Conservation (phyloP, 2,329 filamentous ascomycete species). For the Phaeophleospora eucalypticola region DNA sequence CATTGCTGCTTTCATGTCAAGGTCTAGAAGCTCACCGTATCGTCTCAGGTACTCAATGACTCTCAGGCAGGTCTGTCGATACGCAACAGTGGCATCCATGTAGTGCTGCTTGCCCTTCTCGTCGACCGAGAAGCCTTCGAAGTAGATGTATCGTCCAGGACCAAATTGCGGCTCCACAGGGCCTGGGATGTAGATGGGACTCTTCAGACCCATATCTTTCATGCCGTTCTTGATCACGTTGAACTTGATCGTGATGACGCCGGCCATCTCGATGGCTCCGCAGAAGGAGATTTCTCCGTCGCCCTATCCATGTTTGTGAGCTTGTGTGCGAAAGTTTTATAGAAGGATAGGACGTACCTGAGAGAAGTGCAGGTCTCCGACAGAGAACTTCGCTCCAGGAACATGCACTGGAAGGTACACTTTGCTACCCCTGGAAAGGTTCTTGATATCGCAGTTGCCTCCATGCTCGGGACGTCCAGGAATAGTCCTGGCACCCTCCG, state of each 20-base stretch:
- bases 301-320: too few relatives aligned
- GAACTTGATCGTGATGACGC: slow-evolving; percentile 85
- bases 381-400: slow-evolving; percentile 79
- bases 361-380: slow-evolving; percentile 69
- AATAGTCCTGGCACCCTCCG: slow-evolving; percentile 79
- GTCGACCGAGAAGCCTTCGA: slow-evolving; percentile 88
- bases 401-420: slow-evolving; percentile 88
- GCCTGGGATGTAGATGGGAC: slow-evolving; percentile 78
- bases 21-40: not conserved
- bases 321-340: too few relatives aligned
- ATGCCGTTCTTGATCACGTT: slow-evolving; percentile 80
- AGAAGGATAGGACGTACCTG: too few relatives aligned
- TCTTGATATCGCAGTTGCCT: slow-evolving; percentile 90
- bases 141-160: slow-evolving; percentile 75
- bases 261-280: slow-evolving; percentile 85
- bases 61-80: slow-evolving; percentile 73
- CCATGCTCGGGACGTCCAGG: slow-evolving; percentile 81
- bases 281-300: slow-evolving; percentile 83
- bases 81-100: slow-evolving; percentile 80
- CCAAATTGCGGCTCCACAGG: slow-evolving; percentile 86
- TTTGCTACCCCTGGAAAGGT: slow-evolving; percentile 71
- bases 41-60: slow-evolving; percentile 48
- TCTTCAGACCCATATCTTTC: slow-evolving; percentile 69
- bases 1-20: not conserved
- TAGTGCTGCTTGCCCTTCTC: slow-evolving; percentile 86